A percentile compares a stretch with the other conserved stretches of the same genome.
These are phyloP conservation scores for Hypoxylon sp. DNA, from an alignment of 2,329 filamentous ascomycete species.

Conservation along the genomic window DNA sequence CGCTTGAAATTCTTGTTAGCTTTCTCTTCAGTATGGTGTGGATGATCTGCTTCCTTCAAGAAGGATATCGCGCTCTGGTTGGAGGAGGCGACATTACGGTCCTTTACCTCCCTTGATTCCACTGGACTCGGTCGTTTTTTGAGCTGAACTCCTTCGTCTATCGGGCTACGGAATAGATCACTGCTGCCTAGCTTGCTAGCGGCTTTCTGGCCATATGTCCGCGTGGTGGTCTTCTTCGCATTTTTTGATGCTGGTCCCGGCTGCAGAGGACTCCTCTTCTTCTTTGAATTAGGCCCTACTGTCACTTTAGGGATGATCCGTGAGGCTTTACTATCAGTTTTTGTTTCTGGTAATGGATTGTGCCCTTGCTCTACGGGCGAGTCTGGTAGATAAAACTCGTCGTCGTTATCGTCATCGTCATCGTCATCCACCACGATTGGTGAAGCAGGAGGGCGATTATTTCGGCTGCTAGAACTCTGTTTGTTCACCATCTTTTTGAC, in stretches of 20 bases:
- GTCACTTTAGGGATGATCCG: neutral
- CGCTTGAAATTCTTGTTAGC: neutral
- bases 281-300: conserved; percentile 39
- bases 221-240: conserved; percentile 3
- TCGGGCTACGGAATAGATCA: neutral
- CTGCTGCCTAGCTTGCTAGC: neutral
- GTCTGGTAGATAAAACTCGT: conserved; percentile 9
- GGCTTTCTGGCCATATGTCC: conserved; percentile 18
- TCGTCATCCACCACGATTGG: conserved; percentile 5
- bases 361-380: conserved; percentile 15
- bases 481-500: neutral
- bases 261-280: conserved; percentile 39
- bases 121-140: neutral
- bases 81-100: neutral
- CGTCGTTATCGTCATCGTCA: conserved; percentile 5
- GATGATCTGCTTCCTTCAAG: neutral
- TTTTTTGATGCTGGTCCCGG: conserved; percentile 14
- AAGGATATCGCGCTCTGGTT: neutral
- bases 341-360: conserved; percentile 5
- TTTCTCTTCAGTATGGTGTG: neutral
- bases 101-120: conserved; percentile 7
- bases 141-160: neutral
- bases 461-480: conserved; percentile 6
- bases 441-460: conserved; percentile 3
- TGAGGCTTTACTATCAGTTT: neutral